Evolutionary conservation across 2,329 filamentous ascomycete species (phyloP).

Genomic region (Monosporascus sp.): DNA sequence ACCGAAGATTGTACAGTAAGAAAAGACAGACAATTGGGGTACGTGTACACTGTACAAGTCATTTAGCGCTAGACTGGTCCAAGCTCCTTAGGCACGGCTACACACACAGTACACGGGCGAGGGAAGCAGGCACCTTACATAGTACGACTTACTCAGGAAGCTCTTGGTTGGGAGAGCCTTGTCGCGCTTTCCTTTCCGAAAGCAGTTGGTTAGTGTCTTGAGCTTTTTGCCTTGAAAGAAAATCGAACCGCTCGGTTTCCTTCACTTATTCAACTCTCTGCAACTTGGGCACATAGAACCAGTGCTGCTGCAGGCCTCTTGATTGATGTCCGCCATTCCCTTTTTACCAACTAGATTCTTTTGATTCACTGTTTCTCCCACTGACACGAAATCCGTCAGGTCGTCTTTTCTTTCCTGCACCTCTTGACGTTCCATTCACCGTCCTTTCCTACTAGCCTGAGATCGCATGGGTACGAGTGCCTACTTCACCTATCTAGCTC

Average conservation of each 20-base stretch:
- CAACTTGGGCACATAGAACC: too few species aligned
- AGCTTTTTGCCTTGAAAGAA: neutral
- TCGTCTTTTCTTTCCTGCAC: constrained; percentile 1
- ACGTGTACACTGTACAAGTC: too few species aligned
- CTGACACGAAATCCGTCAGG: constrained; percentile 7
- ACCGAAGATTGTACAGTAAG: too few species aligned
- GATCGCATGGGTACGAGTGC: neutral
- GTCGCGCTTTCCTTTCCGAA: constrained; percentile 27
- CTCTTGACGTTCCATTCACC: neutral
- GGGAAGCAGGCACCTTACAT: neutral
- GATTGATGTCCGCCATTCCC: neutral
- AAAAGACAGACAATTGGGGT: too few species aligned
- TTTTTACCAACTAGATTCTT: constrained; percentile 6
- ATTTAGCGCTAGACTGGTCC: too few species aligned
- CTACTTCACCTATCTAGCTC: neutral
- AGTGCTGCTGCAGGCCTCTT: too few species aligned
- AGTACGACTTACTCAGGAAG: neutral
- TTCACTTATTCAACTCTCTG: too few species aligned
- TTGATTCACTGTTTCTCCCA: constrained; percentile 2
- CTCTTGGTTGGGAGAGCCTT: constrained; percentile 15
- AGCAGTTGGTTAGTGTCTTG: constrained; percentile 16
- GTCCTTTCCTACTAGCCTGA: too few species aligned
- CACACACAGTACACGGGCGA: neutral
- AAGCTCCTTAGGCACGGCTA: too few species aligned
- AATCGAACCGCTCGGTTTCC: too few species aligned